Evolutionary conservation across 2,329 filamentous ascomycete genomes (phyloP), one percentile per base, ranked within the genome.

Genomic region (Claviceps pazoutovae): DNA sequence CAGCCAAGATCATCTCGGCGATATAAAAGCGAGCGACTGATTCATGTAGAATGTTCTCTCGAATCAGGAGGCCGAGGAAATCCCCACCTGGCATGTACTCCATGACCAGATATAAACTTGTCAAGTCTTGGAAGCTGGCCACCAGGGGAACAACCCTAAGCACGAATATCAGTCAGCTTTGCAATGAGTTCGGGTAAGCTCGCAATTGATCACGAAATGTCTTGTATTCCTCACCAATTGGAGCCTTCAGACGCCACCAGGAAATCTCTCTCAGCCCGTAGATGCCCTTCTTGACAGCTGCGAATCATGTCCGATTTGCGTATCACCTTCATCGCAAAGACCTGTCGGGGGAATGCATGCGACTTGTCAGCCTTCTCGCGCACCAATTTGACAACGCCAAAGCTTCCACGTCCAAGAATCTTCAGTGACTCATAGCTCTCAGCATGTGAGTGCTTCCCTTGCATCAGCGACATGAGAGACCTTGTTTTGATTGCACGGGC

Each of bases 61-160:
- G 82, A 51, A 96, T 85, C 16, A 98, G 71, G 0, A 96, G 68
- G 1, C 87, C 87, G 0, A 98, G 74, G 58, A 98, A 97, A 64
- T 98, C 91, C 0, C 93, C 91, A 0, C 91, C 93, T 2, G 94
- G 84, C 88, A 96, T 96, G 63, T 95, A 98, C 54, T 97, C 90
- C 89, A 97, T 96, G 50, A 96, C 86, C 5, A 98, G 79, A 61
- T 97, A 97, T 5, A 98, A 74, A 59, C 87, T 88, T 43, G 79
- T 76, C 38, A 78, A 72, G 64, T 97, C 93, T 65, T 97, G 88
- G 57, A 97, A 97, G 61, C 88, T 93, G 48, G 87, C 77, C 49
- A 95, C 78, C 38, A 98, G 72, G 1, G 90, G 87, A 2, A 97
- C 87, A 46, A 95, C 82, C 91, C 80, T 83, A 48, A 2, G 17